phyloP scores from a whole-genome alignment of 805 yeast genomes.

The Ogataea dorogensis region DNA sequence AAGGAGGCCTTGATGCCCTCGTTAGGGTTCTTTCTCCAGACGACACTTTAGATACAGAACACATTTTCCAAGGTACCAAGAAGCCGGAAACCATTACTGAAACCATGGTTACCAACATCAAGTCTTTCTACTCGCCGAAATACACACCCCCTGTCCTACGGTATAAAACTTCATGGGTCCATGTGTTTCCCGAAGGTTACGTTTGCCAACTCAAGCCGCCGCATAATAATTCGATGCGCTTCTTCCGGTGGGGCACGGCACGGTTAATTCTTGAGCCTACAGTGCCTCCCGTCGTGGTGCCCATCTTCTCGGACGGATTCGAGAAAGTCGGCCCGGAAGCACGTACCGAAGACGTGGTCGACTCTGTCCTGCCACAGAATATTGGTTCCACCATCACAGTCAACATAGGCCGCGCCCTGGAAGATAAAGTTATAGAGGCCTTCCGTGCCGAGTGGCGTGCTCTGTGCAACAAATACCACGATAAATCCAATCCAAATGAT shows the following conservation, averaged over 20 bases:
- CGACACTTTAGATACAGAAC: slow-evolving; percentile 53
- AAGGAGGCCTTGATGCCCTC: slow-evolving; percentile 84
- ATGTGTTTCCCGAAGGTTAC: slow-evolving; percentile 92
- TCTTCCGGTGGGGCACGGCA: slow-evolving; percentile 94
- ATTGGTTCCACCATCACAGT: slow-evolving; percentile 67
- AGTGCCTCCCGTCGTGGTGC: slow-evolving; percentile 80
- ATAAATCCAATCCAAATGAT: slow-evolving; percentile 52
- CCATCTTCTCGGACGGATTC: slow-evolving; percentile 82
- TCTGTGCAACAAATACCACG: slow-evolving; percentile 54
- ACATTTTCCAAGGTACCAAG: slow-evolving; percentile 26
- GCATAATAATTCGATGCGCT: slow-evolving; percentile 81
- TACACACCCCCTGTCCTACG: slow-evolving; percentile 59
- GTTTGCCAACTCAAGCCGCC: slow-evolving; percentile 85
- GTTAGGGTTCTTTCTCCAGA: slow-evolving; percentile 77
- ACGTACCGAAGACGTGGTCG: slow-evolving; percentile 51
- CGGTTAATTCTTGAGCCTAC: slow-evolving; percentile 81
- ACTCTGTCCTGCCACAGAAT: slow-evolving; percentile 59
- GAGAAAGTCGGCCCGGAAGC: slow-evolving; percentile 85
- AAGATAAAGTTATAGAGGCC: slow-evolving; percentile 53
- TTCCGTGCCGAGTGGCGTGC: slow-evolving; percentile 72
- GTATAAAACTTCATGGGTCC: slow-evolving; percentile 81
- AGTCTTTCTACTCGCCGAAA: slow-evolving; percentile 28
- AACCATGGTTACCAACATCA: slow-evolving; percentile 13
- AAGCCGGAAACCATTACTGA: neutral
- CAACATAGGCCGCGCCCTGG: slow-evolving; percentile 68